Conservation (phyloP, 805 yeast species). For the Ogataea glucozyma region DNA sequence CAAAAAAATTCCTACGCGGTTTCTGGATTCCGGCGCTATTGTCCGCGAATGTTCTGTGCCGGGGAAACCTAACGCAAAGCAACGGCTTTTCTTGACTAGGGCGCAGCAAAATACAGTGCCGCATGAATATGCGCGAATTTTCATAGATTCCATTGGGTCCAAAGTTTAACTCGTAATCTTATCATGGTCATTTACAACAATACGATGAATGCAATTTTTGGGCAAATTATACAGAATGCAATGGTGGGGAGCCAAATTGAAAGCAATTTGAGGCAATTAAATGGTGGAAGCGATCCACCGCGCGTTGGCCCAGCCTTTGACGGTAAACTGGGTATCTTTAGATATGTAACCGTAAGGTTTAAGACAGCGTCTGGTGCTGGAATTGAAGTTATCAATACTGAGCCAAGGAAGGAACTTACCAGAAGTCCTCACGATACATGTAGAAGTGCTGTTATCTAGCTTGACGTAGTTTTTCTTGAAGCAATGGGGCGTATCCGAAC, state of each 20-base stretch:
- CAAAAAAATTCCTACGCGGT: background rate
- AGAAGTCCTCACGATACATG: conserved; percentile 25
- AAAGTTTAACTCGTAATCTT: background rate
- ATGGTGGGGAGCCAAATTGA: background rate
- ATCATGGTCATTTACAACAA: too few species aligned
- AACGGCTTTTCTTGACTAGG: conserved; percentile 1
- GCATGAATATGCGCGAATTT: too few species aligned
- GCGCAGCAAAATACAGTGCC: conserved; percentile 1
- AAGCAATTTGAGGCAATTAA: conserved; percentile 4
- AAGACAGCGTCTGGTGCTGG: conserved; percentile 19
- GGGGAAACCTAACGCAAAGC: conserved; percentile 1
- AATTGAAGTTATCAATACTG: conserved; percentile 23
- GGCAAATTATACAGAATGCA: background rate
- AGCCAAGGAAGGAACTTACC: conserved; percentile 34
- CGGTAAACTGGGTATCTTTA: conserved; percentile 44
- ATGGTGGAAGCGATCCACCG: conserved; percentile 40
- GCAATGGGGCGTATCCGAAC: conserved; percentile 37
- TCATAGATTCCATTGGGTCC: background rate
- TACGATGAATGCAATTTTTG: too few species aligned
- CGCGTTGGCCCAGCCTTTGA: conserved; percentile 50
- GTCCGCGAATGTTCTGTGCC: conserved; percentile 4
- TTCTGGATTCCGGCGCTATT: conserved; percentile 3
- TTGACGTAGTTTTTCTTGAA: conserved; percentile 16
- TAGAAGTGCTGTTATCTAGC: background rate
- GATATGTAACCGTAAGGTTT: conserved; percentile 32